Percentiles rank a stretch among this genome's conserved stretches.
Evolutionary conservation across 305 asterid species (phyloP).

Genomic region (Rubia tinctorum): DNA sequence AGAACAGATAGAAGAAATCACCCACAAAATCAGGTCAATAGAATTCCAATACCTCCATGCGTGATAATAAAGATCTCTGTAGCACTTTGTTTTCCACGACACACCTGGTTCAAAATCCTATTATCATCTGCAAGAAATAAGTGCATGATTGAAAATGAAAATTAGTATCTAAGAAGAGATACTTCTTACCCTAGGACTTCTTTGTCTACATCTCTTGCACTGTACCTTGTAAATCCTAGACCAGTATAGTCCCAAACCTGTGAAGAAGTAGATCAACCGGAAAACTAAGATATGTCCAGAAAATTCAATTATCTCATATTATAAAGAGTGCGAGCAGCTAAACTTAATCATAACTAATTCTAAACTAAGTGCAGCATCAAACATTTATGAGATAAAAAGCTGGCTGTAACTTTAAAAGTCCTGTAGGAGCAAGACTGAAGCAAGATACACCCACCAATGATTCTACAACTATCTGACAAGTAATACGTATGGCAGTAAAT

Average conservation of each 20-base stretch:
- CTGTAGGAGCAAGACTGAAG: background rate
- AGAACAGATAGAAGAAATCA: background rate
- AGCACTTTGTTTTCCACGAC: constrained; percentile 99
- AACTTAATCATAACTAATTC: background rate
- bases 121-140: constrained; percentile 29
- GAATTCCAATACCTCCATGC: constrained; percentile 59
- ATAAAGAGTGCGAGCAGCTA: background rate
- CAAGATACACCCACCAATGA: background rate
- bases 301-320: background rate
- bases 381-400: background rate
- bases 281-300: background rate
- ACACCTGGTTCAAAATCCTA: constrained; percentile 57
- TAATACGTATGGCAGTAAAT: background rate
- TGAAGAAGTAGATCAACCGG: constrained; percentile 14
- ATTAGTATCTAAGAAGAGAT: background rate
- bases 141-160: constrained; percentile 19
- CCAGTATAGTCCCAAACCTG: constrained; percentile 99
- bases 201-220: constrained; percentile 72
- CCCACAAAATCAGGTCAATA: background rate
- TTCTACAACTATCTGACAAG: background rate
- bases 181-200: constrained; percentile 79
- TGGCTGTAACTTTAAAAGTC: background rate
- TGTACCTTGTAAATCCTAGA: constrained; percentile 89
- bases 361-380: background rate
- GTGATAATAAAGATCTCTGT: constrained; percentile 66